A percentile compares a stretch with the other conserved stretches of the same genome.
Evolutionary conservation across 495 filamentous ascomycete genomes (phyloP).

Genomic region (Aspergillus affinis): DNA sequence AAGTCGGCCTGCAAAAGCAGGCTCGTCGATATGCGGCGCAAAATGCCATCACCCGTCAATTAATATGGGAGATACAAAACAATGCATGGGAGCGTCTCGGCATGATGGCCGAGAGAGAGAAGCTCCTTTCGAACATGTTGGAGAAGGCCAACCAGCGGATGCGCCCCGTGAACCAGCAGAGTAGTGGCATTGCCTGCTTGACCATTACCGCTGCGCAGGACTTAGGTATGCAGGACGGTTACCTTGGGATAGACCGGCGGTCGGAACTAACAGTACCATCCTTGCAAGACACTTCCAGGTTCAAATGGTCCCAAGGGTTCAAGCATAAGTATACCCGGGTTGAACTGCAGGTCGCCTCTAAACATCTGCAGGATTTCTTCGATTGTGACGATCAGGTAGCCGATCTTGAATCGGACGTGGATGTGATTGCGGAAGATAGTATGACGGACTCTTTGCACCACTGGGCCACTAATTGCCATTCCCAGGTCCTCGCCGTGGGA

Average conservation of each 20-base stretch:
- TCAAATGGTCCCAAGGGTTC: slow-evolving; percentile 34
- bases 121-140: slow-evolving; percentile 30
- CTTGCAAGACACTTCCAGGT: slow-evolving; percentile 27
- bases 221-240: slow-evolving; percentile 30
- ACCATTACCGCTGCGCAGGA: slow-evolving; percentile 37
- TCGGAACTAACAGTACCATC: slow-evolving; percentile 16
- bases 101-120: slow-evolving; percentile 27
- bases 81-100: slow-evolving; percentile 33
- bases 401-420: slow-evolving; percentile 32
- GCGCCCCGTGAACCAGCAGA: slow-evolving; percentile 28
- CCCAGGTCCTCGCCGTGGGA: slow-evolving; percentile 42
- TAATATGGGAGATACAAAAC: slow-evolving; percentile 47
- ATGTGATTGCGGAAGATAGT: slow-evolving; percentile 33
- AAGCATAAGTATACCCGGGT: slow-evolving; percentile 43
- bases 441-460: slow-evolving; percentile 36
- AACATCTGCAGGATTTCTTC: slow-evolving; percentile 44
- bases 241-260: slow-evolving; percentile 8
- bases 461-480: slow-evolving; percentile 38
- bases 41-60: slow-evolving; percentile 39
- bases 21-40: slow-evolving; percentile 39
- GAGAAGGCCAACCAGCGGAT: slow-evolving; percentile 28
- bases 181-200: slow-evolving; percentile 35
- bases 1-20: slow-evolving; percentile 38
- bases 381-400: slow-evolving; percentile 40
- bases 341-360: slow-evolving; percentile 43